These are phyloP conservation scores for Phytophthora cactorum DNA, from an alignment of 352 stramenopile genomes.

Conservation along the genomic window DNA sequence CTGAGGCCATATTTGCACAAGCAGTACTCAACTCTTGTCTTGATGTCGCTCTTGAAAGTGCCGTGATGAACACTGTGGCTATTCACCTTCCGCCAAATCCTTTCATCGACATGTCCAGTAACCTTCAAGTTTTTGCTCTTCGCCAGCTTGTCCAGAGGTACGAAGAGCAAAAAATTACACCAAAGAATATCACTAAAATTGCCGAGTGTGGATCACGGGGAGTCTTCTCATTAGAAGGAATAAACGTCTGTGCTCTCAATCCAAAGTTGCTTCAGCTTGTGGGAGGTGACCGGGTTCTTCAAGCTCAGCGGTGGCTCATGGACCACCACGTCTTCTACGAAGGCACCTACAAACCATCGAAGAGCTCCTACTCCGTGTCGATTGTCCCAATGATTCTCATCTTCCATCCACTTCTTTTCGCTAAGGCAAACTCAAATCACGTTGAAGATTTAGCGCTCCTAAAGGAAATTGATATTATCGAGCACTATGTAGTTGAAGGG, in stretches of 20 bases:
- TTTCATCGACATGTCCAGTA: slow-evolving; percentile 45
- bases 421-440: neutral
- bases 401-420: slow-evolving; percentile 36
- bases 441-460: neutral
- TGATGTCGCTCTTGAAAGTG: slow-evolving; percentile 57
- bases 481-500: slow-evolving; percentile 55
- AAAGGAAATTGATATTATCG: slow-evolving; percentile 35
- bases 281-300: slow-evolving; percentile 8
- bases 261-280: slow-evolving; percentile 32
- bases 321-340: slow-evolving; percentile 25
- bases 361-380: slow-evolving; percentile 47
- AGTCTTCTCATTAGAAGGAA: slow-evolving; percentile 15
- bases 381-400: slow-evolving; percentile 34
- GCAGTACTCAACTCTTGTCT: slow-evolving; percentile 50
- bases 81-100: slow-evolving; percentile 53
- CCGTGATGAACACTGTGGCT: slow-evolving; percentile 54
- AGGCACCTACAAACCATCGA: slow-evolving; percentile 39
- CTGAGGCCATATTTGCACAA: slow-evolving; percentile 54
- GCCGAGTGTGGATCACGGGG: neutral
- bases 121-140: slow-evolving; percentile 48
- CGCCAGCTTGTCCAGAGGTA: slow-evolving; percentile 39
- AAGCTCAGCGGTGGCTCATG: slow-evolving; percentile 32
- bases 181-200: slow-evolving; percentile 6
- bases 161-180: neutral
- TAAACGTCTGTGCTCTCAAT: slow-evolving; percentile 14